Conservation (phyloP, 306 rosid genomes). For the Trifolium subterraneum region DNA sequence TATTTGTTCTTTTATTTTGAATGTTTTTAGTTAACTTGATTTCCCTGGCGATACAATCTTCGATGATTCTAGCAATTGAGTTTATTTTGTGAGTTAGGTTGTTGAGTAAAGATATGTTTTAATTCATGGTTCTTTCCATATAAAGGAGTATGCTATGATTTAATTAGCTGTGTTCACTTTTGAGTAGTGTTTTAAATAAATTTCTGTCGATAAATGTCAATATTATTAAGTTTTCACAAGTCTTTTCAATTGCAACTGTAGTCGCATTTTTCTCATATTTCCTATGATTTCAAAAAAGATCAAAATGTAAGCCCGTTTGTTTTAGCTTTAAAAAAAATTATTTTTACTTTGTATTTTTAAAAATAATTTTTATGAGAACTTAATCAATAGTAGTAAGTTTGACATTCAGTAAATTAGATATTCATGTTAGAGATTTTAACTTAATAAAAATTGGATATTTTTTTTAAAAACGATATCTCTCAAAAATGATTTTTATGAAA, state of each 20-base stretch:
- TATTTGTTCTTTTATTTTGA: not conserved
- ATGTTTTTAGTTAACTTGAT: not conserved
- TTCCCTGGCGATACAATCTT: not conserved
- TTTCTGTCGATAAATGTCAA: not conserved
- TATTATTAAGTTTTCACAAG: not conserved
- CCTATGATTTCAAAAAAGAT: not conserved
- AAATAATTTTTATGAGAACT: no score
- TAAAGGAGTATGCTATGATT: not conserved
- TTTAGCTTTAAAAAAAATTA: no score
- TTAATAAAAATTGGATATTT: no score
- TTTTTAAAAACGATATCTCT: no score
- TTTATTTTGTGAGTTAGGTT: not conserved
- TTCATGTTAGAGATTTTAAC: no score
- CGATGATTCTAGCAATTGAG: not conserved
- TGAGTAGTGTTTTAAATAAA: slow-evolving; percentile 20
- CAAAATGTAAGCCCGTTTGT: not conserved
- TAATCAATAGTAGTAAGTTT: no score
- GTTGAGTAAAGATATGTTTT: not conserved
- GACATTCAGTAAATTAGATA: no score
- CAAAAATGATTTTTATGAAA: no score
- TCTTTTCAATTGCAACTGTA: not conserved
- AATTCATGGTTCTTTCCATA: slow-evolving; percentile 5
- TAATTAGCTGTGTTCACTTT: not conserved
- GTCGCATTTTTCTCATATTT: not conserved
- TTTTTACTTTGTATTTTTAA: no score